Evolutionary conservation across 345 rosid species (phyloP).

Genomic region (Zanthoxylum bungeanum): DNA sequence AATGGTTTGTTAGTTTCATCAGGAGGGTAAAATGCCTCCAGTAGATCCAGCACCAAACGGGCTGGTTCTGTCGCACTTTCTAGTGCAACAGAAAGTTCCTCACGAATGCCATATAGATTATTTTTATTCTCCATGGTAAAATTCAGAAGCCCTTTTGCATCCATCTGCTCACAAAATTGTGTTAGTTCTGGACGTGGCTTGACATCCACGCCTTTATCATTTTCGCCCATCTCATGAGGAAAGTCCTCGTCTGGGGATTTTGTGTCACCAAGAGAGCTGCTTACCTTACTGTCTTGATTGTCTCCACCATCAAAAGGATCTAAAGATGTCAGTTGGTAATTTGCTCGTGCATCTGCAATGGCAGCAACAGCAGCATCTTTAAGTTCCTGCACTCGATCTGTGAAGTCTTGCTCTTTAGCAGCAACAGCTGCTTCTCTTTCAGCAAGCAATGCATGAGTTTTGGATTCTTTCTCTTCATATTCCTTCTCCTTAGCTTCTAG

Average conservation of each 20-base stretch:
- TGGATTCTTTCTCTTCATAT: slow-evolving; percentile 38
- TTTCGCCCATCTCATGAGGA: slow-evolving; percentile 36
- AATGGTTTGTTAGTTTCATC: slow-evolving; percentile 37
- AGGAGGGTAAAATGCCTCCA: slow-evolving; percentile 52
- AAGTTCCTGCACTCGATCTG: slow-evolving; percentile 56
- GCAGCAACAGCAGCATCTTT: slow-evolving; percentile 61
- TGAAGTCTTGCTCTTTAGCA: slow-evolving; percentile 49
- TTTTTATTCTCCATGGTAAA: slow-evolving; percentile 46
- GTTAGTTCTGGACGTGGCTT: slow-evolving; percentile 49
- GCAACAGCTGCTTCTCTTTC: slow-evolving; percentile 46
- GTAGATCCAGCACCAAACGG: slow-evolving; percentile 55
- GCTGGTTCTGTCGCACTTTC: slow-evolving; percentile 60
- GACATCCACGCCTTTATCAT: slow-evolving; percentile 35
- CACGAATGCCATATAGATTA: slow-evolving; percentile 33
- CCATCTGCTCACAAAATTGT: slow-evolving; percentile 64
- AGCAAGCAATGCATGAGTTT: slow-evolving; percentile 28
- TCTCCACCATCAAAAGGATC: slow-evolving; percentile 31
- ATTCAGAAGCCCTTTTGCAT: slow-evolving; percentile 53
- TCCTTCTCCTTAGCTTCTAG: slow-evolving; percentile 51
- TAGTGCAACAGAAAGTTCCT: slow-evolving; percentile 54
- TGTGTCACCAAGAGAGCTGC: slow-evolving; percentile 44
- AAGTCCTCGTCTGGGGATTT: slow-evolving; percentile 38
- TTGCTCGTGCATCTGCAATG: slow-evolving; percentile 37
- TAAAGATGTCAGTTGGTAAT: slow-evolving; percentile 23
- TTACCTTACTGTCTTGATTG: slow-evolving; percentile 47